A percentile compares a stretch with the other conserved stretches of the same genome.
These are phyloP conservation scores for Talaromyces sp. DNA, from an alignment of 2,329 filamentous ascomycete genomes.

Conservation along the genomic window DNA sequence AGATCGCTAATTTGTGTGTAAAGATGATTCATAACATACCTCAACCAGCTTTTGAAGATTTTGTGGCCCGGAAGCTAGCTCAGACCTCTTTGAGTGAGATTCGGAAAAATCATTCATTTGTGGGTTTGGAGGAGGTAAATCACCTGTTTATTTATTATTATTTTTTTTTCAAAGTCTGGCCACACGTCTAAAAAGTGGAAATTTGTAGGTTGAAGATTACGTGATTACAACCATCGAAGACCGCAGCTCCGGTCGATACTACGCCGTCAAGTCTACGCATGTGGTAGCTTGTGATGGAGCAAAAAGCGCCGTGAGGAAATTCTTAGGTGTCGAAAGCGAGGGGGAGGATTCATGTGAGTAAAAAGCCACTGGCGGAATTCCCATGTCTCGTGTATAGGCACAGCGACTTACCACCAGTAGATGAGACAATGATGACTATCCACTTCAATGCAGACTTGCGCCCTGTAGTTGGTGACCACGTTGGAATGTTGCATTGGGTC, in stretches of 20 bases:
- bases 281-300: conserved; percentile 36
- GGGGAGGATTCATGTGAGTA: conserved; percentile 30
- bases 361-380: neutral
- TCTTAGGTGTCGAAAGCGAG: conserved; percentile 33
- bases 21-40: conserved; percentile 42
- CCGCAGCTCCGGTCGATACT: conserved; percentile 17
- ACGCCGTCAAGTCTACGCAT: conserved; percentile 26
- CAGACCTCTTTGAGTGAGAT: neutral
- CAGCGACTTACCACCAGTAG: conserved; percentile 17
- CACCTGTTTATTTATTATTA: conserved; percentile 7
- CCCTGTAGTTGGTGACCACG: conserved; percentile 30
- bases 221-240: conserved; percentile 28
- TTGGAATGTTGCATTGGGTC: conserved; percentile 44
- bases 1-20: too few species aligned
- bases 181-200: too few species aligned
- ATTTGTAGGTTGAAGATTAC: conserved; percentile 15
- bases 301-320: conserved; percentile 24
- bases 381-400: neutral
- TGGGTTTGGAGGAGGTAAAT: conserved; percentile 2
- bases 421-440: conserved; percentile 46
- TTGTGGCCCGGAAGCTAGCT: conserved; percentile 22
- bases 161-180: too few species aligned
- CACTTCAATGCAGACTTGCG: conserved; percentile 41
- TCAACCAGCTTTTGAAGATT: conserved; percentile 37
- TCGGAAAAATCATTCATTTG: neutral